These are phyloP conservation scores for Podila horticola DNA, from an alignment of 192 early-diverging fungal species.

Conservation along the genomic window DNA sequence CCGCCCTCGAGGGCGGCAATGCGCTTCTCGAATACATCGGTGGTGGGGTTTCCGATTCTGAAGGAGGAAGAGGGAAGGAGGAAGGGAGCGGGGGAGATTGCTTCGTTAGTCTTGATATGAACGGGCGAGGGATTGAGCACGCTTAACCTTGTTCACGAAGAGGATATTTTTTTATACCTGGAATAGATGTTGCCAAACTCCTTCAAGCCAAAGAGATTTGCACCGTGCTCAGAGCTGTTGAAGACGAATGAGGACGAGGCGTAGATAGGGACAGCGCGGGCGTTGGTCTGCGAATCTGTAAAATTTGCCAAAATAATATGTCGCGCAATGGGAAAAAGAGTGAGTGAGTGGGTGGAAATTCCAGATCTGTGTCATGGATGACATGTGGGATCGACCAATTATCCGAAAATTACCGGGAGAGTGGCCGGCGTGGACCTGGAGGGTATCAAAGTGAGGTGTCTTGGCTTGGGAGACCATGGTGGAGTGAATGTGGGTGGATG, in stretches of 20 bases:
- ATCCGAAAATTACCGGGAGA: constrained; percentile 24
- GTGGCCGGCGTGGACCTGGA: constrained; percentile 93
- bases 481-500: not conserved
- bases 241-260: constrained; percentile 89
- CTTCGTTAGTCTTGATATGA: not conserved
- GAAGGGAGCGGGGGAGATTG: not conserved
- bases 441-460: constrained; percentile 82
- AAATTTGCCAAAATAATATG: not conserved
- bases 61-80: not conserved
- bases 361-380: not conserved
- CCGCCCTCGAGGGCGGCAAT: constrained; percentile 93
- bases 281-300: constrained; percentile 69
- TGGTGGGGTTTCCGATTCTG: constrained; percentile 80
- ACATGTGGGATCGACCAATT: not conserved
- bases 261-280: constrained; percentile 93
- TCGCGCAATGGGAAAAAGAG: not conserved
- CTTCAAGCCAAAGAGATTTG: constrained; percentile 80
- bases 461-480: constrained; percentile 14
- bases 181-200: constrained; percentile 89
- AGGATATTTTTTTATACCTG: constrained; percentile 55
- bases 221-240: constrained; percentile 82
- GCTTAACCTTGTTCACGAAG: not conserved
- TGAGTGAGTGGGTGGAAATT: not conserved
- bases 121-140: not conserved
- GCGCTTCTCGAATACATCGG: constrained; percentile 90